These are phyloP conservation scores for Globisporangium iwayamae DNA, from an alignment of 352 stramenopile genomes.

Conservation along the genomic window DNA sequence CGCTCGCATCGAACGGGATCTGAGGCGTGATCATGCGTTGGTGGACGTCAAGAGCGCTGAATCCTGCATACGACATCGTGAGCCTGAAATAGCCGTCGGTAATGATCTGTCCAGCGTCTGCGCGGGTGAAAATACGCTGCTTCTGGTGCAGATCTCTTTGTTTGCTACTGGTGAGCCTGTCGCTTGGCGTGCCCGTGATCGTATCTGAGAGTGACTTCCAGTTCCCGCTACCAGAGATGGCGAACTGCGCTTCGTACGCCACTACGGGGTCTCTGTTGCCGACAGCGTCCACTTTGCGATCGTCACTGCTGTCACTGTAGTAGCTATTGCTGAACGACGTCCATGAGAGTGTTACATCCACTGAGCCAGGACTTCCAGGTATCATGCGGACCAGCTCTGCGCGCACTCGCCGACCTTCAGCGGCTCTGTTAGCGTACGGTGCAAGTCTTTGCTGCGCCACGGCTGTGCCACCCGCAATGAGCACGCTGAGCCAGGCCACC, in stretches of 20 bases:
- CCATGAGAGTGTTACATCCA: constrained; percentile 39
- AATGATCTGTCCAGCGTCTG: constrained; percentile 41
- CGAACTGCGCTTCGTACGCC: constrained; percentile 56
- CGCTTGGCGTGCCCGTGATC: constrained; percentile 28
- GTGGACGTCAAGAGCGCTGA: constrained; percentile 33
- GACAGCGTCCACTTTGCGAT: constrained; percentile 9
- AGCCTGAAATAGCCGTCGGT: constrained; percentile 54
- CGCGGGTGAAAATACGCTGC: constrained; percentile 51
- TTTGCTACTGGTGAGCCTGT: neutral
- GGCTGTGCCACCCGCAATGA: neutral
- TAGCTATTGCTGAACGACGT: constrained; percentile 33
- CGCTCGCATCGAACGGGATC: constrained; percentile 77
- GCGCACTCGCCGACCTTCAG: constrained; percentile 20
- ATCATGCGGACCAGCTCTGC: constrained; percentile 28
- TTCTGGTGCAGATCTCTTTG: constrained; percentile 31
- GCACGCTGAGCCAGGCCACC: neutral
- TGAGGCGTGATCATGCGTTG: constrained; percentile 39
- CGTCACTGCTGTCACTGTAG: constrained; percentile 9
- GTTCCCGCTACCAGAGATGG: constrained; percentile 32
- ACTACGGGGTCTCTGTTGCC: constrained; percentile 29
- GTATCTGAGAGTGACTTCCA: constrained; percentile 33
- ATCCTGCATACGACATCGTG: constrained; percentile 33
- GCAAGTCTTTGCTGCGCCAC: neutral
- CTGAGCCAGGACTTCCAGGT: constrained; percentile 39
- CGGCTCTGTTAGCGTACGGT: neutral